Base-by-base conservation (phyloP, 192 early-diverging fungal genomes). In the Borealophlyctis nickersoniae region DNA sequence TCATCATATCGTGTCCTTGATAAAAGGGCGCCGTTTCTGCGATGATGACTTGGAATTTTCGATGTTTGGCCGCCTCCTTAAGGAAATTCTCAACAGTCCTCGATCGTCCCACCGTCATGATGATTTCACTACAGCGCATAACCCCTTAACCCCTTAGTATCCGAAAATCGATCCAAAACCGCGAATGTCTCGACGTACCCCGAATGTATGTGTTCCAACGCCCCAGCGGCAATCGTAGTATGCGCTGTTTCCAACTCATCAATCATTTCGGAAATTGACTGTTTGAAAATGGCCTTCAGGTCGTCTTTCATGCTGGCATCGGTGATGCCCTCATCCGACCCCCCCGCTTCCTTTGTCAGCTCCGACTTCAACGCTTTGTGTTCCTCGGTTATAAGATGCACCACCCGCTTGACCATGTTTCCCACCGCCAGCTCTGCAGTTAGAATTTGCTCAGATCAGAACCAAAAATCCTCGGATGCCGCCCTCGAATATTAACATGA, bases 21-120 rank as follows among this genome's bases (percentile, higher is more conserved):
- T 90, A 88, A 39, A 79, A 82, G 24, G 96, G 96, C 16, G 92
- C 88, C 1, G 89, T 89, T 77, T 98, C 96, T 3, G 90, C 91
- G 4, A 98, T 89, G 49, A 98, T 87, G n/a, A 98, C 93, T 58
- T 92, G 88, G 76, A 98, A 95, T 67, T 89, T 89, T 69, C 91
- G 85, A 34, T 89, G 87, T 45, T 82, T 78, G 27, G 93, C 91
- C 1, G 93, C 94, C 53, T 83, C 81, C 67, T 88, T 88, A 63
- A 98, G 79, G 66, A 96, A 98, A 34, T 76, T 62, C 62, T 88
- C 85, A 16, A 95, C 93, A 2, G 93, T 92, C 49, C 71, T 77
- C n/a, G 96, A 96, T 49, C 82, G 73, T 23, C 94, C 94, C 45
- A 91, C 79, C 1, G 94, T 98, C 89, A 98, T 81, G 50, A 98